Evolutionary conservation across 2,329 filamentous ascomycete species (phyloP), one percentile per base, ranked within the genome.

Genomic region (Cordyceps cateniannulata): DNA sequence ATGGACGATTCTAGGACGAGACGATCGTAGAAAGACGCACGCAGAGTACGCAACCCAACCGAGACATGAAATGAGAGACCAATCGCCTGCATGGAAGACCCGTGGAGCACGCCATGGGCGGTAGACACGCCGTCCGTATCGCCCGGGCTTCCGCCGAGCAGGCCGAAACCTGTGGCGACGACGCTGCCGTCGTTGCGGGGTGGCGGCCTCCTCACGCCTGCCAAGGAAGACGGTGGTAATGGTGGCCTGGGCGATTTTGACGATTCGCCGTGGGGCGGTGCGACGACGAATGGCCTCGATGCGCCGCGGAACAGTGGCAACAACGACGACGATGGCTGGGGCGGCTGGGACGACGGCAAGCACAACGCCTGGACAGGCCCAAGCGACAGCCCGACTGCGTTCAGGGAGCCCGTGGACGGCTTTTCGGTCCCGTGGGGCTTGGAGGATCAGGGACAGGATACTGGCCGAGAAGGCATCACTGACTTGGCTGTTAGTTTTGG

Each of bases 71-170:
- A 53, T 60, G 57, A 47, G 22, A 47, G 42, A 22, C 47, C 20
- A 5, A 20, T 14, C 18, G 3, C 9, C 70, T 74, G 69, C 65
- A 85, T 85, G 83, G 83, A 85, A 71, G 81, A 85, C 81, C 82
- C 83, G 67, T 85, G 83, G 83, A 80, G 79, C 72, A 84, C 82
- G 66, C 83, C 83, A 72, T 85, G 83, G 83, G 77, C 79, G 62
- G 76, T 75, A 62, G 69, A 72, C 55, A 63, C 67, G 62, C 66
- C 70, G 16, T 52, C 49, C 38, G 45, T 63, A 14, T 67, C 68
- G 22, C 67, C 68, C 25, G 65, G 63, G 14, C 61, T 62, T 1
- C 65, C 69, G 35, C 69, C 70, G 29, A 44, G 35, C 35, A 32
- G 32, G 6, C 48, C 35, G 1, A 49, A 50, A 32, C 12, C n/a